Conservation (phyloP, 2,329 filamentous ascomycete genomes). For the Aspergillus alliaceus region DNA sequence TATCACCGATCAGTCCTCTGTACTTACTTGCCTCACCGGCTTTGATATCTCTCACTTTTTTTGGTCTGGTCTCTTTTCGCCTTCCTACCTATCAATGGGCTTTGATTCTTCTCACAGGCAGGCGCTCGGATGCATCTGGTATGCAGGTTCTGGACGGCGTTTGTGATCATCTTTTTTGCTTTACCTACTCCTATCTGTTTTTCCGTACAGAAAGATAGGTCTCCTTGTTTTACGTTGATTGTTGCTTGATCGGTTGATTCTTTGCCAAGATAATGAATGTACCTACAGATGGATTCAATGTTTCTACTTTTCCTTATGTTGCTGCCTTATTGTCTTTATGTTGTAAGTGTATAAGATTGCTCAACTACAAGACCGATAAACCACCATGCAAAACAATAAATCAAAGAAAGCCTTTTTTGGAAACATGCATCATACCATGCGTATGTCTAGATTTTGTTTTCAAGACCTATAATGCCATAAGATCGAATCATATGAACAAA, state of each 20-base stretch:
- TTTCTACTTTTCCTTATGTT: not conserved
- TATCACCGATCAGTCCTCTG: slow-evolving; percentile 7
- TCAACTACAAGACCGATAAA: not conserved
- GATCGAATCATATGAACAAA: not conserved
- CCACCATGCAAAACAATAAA: not conserved
- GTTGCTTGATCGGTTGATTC: not conserved
- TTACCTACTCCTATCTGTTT: not conserved
- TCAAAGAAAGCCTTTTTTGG: not conserved
- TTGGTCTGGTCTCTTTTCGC: slow-evolving; percentile 8
- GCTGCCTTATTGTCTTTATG: not conserved
- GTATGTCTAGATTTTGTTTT: not conserved
- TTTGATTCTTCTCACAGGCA: slow-evolving; percentile 6
- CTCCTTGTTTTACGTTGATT: not conserved
- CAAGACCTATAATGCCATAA: not conserved
- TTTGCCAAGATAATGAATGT: slow-evolving; percentile 1
- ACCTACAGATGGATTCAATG: not conserved
- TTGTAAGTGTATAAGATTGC: not conserved
- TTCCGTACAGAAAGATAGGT: not conserved
- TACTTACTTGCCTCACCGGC: slow-evolving; percentile 9
- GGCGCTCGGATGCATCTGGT: slow-evolving; percentile 21
- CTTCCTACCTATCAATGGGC: not conserved
- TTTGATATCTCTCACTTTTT: slow-evolving; percentile 8
- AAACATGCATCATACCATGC: not conserved
- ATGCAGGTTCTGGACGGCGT: slow-evolving; percentile 18
- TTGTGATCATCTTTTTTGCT: not conserved